phyloP scores from a whole-genome alignment of 2,329 filamentous ascomycete genomes.

The Penicillium hordei region DNA sequence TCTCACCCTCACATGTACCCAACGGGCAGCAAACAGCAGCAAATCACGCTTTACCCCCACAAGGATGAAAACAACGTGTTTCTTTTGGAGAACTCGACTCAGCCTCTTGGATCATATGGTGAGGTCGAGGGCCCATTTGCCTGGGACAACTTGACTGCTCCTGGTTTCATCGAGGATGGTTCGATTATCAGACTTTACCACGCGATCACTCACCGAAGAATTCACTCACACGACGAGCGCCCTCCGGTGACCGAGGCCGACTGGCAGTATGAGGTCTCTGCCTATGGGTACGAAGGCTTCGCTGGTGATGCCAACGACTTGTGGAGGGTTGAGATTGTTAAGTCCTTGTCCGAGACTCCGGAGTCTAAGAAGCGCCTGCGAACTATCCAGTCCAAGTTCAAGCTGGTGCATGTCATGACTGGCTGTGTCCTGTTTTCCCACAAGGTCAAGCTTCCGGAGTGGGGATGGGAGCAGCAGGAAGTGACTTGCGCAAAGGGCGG shows the following conservation, averaged over 20 bases:
- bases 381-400: constrained; percentile 96
- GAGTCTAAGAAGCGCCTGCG: constrained; percentile 80
- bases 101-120: constrained; percentile 75
- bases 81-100: constrained; percentile 92
- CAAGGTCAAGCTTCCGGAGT: constrained; percentile 97
- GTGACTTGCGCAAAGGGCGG: constrained; percentile 94
- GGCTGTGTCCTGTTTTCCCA: constrained; percentile 95
- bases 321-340: constrained; percentile 93
- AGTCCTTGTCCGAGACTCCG: constrained; percentile 76
- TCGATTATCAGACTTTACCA: constrained; percentile 82
- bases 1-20: constrained; percentile 98
- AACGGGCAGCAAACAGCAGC: constrained; percentile 95
- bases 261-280: constrained; percentile 95
- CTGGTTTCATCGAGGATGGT: constrained; percentile 71
- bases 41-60: constrained; percentile 96
- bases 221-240: constrained; percentile 92
- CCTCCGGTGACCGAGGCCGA: constrained; percentile 82
- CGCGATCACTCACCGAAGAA: constrained; percentile 74
- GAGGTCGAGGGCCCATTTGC: constrained; percentile 77
- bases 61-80: constrained; percentile 98
- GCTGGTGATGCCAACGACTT: constrained; percentile 94
- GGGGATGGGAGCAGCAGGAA: constrained; percentile 97
- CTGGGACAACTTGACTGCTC: constrained; percentile 73
- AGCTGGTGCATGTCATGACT: constrained; percentile 92
- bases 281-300: constrained; percentile 96